Evolutionary conservation across 164 flowering plant species (phyloP).

Genomic region (Macadamia integrifolia): DNA sequence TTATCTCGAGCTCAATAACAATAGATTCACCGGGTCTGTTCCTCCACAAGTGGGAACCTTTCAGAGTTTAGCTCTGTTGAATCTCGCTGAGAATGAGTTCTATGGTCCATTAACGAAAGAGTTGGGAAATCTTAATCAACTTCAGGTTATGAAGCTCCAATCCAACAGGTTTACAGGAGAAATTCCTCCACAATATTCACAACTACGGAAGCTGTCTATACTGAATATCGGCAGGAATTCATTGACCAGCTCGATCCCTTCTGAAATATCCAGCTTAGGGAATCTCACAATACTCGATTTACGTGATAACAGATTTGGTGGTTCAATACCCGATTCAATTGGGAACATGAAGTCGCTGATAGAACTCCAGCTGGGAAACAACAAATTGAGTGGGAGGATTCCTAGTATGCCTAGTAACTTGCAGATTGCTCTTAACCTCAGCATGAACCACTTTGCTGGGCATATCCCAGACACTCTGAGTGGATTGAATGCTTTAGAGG

Average conservation of each 20-base stretch:
- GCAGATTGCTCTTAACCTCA: conserved; percentile 70
- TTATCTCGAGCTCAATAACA: conserved; percentile 60
- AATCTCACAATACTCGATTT: too few species aligned
- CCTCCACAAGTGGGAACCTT: conserved; percentile 49
- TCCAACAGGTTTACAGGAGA: conserved; percentile 42
- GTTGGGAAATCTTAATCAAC: conserved; percentile 38
- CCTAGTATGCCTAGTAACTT: too few species aligned
- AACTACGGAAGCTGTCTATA: too few species aligned
- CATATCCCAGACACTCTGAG: conserved; percentile 37
- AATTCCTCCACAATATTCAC: conserved; percentile 43
- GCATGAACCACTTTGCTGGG: conserved; percentile 53
- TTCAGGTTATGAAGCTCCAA: conserved; percentile 51
- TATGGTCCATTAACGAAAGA: conserved; percentile 18
- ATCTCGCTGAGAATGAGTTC: conserved; percentile 54
- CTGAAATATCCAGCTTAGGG: too few species aligned
- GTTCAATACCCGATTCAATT: too few species aligned
- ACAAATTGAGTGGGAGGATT: too few species aligned
- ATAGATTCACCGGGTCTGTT: conserved; percentile 38
- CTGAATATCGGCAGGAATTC: too few species aligned
- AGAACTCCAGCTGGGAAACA: conserved; percentile 62
- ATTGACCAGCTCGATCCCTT: too few species aligned
- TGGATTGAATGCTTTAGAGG: conserved; percentile 30
- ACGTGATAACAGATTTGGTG: too few species aligned
- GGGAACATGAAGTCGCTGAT: conserved; percentile 21
- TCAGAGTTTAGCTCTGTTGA: conserved; percentile 39